These are phyloP conservation scores for Gaertneriomyces sp. DNA, from an alignment of 192 early-diverging fungal species.

Conservation along the genomic window DNA sequence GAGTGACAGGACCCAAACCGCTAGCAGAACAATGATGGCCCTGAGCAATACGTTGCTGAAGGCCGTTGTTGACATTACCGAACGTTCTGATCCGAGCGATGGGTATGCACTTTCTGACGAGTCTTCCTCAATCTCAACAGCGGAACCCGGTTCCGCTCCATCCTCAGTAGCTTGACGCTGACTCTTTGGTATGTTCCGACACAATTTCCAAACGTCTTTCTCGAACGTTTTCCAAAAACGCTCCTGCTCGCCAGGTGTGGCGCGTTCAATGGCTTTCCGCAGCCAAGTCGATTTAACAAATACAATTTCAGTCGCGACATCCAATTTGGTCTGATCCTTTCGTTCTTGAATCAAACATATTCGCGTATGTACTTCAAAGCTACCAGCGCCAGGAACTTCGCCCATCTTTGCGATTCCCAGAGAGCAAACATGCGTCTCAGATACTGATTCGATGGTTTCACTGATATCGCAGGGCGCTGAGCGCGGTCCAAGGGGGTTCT, in stretches of 20 bases:
- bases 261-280: conserved; percentile 16
- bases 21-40: no score
- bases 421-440: conserved; percentile 17
- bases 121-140: no score
- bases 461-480: conserved; percentile 13
- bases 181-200: no score
- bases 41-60: no score
- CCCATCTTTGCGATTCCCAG: conserved; percentile 2
- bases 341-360: conserved; percentile 16
- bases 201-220: no score
- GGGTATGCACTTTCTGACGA: no score
- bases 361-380: conserved; percentile 11
- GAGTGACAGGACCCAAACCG: no score
- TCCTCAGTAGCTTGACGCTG: no score
- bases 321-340: neutral
- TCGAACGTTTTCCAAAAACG: conserved; percentile 16
- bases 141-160: no score
- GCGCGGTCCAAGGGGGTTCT: conserved; percentile 12
- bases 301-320: conserved; percentile 15
- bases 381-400: conserved; percentile 19
- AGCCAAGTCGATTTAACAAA: conserved; percentile 29
- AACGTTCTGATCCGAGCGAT: no score
- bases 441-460: conserved; percentile 10
- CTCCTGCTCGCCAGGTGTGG: conserved; percentile 14
- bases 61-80: no score